These are phyloP conservation scores for Vitis rupestris DNA, from an alignment of 164 flowering plant species.

Conservation along the genomic window DNA sequence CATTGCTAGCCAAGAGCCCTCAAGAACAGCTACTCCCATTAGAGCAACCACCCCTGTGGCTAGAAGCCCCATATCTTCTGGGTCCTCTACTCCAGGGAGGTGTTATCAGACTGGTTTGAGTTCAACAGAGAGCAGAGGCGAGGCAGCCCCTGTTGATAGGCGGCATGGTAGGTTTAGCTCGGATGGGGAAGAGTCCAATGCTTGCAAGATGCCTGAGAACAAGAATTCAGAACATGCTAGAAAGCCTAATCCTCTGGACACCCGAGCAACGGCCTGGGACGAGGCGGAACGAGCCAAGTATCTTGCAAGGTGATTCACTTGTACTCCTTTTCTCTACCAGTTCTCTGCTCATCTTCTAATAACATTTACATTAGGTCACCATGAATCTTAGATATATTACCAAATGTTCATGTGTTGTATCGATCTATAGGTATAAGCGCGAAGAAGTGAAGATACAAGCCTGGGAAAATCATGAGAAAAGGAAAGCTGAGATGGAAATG, in stretches of 20 bases:
- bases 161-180: constrained; percentile 19
- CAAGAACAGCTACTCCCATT: constrained; percentile 82
- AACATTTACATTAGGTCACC: background rate
- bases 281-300: constrained; percentile 94
- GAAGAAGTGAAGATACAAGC: constrained; percentile 95
- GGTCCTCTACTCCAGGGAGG: constrained; percentile 68
- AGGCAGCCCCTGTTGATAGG: constrained; percentile 21
- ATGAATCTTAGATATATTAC: no score
- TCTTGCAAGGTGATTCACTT: constrained; percentile 74
- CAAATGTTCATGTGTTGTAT: background rate
- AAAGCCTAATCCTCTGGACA: constrained; percentile 55
- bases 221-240: constrained; percentile 29
- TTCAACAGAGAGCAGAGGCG: constrained; percentile 33
- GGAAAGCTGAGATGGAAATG: constrained; percentile 94
- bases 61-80: constrained; percentile 74
- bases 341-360: background rate
- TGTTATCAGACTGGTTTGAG: constrained; percentile 25
- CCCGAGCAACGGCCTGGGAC: constrained; percentile 89
- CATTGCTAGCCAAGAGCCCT: constrained; percentile 88
- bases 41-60: constrained; percentile 67
- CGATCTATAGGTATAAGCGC: constrained; percentile 68
- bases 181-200: constrained; percentile 32
- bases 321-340: background rate
- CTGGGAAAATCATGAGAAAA: constrained; percentile 93
- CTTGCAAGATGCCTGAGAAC: constrained; percentile 16